These are phyloP conservation scores for Helicostylum pulchrum DNA, from an alignment of 192 early-diverging fungal species.

Conservation along the genomic window DNA sequence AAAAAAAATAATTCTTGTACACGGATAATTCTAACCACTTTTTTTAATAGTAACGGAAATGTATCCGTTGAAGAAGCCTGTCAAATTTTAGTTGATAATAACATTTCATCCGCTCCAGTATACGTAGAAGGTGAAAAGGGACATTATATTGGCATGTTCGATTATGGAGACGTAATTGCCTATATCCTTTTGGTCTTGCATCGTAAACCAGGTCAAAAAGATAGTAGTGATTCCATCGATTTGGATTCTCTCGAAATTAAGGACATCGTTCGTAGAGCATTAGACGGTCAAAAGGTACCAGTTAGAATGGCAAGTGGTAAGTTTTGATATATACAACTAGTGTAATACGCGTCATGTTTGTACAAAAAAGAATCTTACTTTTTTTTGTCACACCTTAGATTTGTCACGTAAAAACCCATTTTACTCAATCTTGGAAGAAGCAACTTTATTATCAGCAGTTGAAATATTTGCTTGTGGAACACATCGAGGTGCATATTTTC, in stretches of 20 bases:
- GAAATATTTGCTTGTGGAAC: slow-evolving; percentile 71
- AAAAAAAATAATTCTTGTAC: too few relatives aligned
- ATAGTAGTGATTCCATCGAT: slow-evolving; percentile 18
- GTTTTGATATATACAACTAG: neutral
- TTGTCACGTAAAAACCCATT: slow-evolving; percentile 81
- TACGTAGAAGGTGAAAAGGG: slow-evolving; percentile 44
- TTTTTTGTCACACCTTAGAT: slow-evolving; percentile 38
- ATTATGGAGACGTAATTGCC: slow-evolving; percentile 76
- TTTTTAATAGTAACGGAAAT: slow-evolving; percentile 42
- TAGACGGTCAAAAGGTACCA: slow-evolving; percentile 48
- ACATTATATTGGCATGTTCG: slow-evolving; percentile 80
- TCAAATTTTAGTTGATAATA: slow-evolving; percentile 65
- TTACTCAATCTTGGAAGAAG: slow-evolving; percentile 74
- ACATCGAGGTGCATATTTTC: slow-evolving; percentile 54
- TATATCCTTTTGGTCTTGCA: slow-evolving; percentile 67
- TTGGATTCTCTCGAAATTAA: slow-evolving; percentile 47
- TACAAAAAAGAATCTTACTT: too few relatives aligned
- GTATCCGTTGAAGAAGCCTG: slow-evolving; percentile 68
- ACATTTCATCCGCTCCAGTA: slow-evolving; percentile 78
- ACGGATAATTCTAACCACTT: too few relatives aligned
- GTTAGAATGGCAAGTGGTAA: slow-evolving; percentile 62
- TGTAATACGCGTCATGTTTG: neutral
- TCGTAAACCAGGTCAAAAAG: slow-evolving; percentile 34
- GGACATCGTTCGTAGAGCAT: slow-evolving; percentile 51
- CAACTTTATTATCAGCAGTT: slow-evolving; percentile 67